Evolutionary conservation across 208 protist species (phyloP).

Genomic region (Trypanosoma brucei): DNA sequence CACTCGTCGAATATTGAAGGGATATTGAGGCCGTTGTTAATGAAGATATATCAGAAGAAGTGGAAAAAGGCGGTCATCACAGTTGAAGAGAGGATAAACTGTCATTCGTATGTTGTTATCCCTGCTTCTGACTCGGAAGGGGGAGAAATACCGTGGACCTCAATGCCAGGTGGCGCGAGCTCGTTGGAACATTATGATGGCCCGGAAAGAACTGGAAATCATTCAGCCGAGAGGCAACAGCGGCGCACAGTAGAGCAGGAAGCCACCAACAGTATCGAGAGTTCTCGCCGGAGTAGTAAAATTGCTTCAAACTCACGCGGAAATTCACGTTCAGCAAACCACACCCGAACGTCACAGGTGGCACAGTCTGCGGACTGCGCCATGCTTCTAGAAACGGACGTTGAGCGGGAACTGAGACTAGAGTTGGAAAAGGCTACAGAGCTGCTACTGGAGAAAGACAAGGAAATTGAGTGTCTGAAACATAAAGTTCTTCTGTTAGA

Average conservation of each 20-base stretch:
- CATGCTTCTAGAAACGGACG: conserved; percentile 9
- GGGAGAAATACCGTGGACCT: conserved; percentile 6
- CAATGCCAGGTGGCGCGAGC: conserved; percentile 3
- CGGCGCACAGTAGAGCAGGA: background rate
- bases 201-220: background rate
- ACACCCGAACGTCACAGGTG: background rate
- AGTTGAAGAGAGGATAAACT: conserved; percentile 23
- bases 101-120: conserved; percentile 17
- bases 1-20: conserved; percentile 73
- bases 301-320: background rate
- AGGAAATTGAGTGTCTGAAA: conserved; percentile 56
- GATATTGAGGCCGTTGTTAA: conserved; percentile 52
- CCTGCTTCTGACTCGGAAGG: background rate
- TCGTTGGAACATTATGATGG: conserved; percentile 11
- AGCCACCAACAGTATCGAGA: too few relatives aligned
- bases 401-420: conserved; percentile 31
- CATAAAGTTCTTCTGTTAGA: conserved; percentile 59
- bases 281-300: background rate
- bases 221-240: background rate
- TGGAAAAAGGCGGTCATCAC: conserved; percentile 59
- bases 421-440: conserved; percentile 29
- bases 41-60: conserved; percentile 36
- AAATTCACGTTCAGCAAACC: background rate
- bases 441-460: conserved; percentile 41
- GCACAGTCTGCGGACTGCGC: background rate